Evolutionary conservation across 139 green algal genomes (phyloP).

Genomic region (Micromonas commoda): DNA sequence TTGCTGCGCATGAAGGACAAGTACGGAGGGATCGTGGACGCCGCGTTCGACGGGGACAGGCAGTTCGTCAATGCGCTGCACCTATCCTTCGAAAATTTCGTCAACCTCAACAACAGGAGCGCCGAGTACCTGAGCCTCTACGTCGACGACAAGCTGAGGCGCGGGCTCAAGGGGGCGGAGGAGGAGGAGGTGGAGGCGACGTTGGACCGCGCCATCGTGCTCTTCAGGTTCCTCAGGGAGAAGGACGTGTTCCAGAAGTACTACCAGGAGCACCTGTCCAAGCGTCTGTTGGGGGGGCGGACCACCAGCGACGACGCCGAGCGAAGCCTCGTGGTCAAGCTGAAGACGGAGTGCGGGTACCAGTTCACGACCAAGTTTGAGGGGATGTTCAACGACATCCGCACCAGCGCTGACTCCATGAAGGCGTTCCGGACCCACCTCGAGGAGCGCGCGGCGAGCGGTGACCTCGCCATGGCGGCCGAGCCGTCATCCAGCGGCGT

Average conservation of each 20-base stretch:
- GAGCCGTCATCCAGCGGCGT: not conserved
- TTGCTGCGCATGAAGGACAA: conserved; percentile 83
- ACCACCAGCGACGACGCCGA: conserved; percentile 72
- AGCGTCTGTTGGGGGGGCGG: conserved; percentile 77
- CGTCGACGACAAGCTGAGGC: conserved; percentile 90
- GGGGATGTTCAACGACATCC: conserved; percentile 98
- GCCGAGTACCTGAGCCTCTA: conserved; percentile 95
- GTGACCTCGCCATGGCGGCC: not conserved
- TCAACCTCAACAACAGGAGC: conserved; percentile 83
- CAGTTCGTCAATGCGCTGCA: conserved; percentile 82
- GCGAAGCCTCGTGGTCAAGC: conserved; percentile 85
- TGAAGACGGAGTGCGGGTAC: conserved; percentile 98
- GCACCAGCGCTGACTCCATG: conserved; percentile 81
- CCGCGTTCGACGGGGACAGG: conserved; percentile 77
- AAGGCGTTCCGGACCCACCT: conserved; percentile 53
- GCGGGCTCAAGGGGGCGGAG: conserved; percentile 54
- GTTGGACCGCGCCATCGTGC: conserved; percentile 72
- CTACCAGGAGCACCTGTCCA: conserved; percentile 96
- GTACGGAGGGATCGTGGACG: conserved; percentile 75
- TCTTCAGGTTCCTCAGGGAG: conserved; percentile 71
- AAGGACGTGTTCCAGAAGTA: conserved; percentile 99
- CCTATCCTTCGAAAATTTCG: conserved; percentile 84
- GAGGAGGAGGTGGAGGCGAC: conserved; percentile 81
- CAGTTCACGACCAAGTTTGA: conserved; percentile 97
- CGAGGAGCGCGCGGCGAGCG: not conserved